Evolutionary conservation across 495 filamentous ascomycete species (phyloP), one percentile per base, ranked within the genome.

Genomic region (Tuber umbilicatum): DNA sequence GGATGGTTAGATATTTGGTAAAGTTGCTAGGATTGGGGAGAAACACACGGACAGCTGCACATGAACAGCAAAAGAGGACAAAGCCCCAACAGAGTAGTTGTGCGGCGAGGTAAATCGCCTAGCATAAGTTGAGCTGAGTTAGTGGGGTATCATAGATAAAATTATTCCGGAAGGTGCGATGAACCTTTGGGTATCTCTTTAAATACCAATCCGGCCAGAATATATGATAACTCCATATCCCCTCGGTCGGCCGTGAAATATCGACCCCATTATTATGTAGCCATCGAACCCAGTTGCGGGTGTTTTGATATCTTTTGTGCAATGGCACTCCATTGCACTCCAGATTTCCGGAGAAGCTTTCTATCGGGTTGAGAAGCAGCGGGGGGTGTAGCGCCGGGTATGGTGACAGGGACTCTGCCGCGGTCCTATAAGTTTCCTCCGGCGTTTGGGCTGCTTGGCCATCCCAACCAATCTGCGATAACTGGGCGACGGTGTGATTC

Each of bases 61-160:
- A 81, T 31, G 71, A 31, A 69, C 78, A 82, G n/a, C 74, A 79
- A 73, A 83, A 79, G 1, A 78, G 40, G 41, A 83, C 74, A 27
- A 76, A 79, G 14, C 77, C 23, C 81, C 81, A 83, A 17, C 76
- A 74, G 55, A 79, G 72, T 55, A 77, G 37, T 67, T 83, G 81
- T 5, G 50, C 69, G 21, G 35, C 37, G 12, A 75, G 27, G 45
- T 83, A 83, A 7, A 50, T 71, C 14, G 68, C 55, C 72, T 75
- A 23, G 43, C 4, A 23, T 39, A 19, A 64, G 21, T 17, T 75
- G 50, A 73, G 41, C 27, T 38, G 6, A 55, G 50, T 27, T 27
- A 21, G 31, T 38, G 9, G 12, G 27, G 14, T n/a, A n/a, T n/a
- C n/a, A n/a, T 6, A 2, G 35, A 23, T n/a, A 17, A 27, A 35